Conservation (phyloP, 2,329 filamentous ascomycete genomes). For the Clarireedia sp. region DNA sequence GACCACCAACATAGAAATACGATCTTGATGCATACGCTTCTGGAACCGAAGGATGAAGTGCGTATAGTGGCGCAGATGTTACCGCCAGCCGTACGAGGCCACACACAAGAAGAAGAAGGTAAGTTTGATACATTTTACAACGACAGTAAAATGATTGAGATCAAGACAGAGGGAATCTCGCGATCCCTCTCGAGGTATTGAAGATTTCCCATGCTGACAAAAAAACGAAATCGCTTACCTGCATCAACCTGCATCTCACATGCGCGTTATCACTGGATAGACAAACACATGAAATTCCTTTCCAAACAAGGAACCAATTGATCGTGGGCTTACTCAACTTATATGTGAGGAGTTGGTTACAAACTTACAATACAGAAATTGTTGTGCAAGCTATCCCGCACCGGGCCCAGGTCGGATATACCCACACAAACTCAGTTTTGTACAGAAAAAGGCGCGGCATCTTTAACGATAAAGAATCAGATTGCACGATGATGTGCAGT, state of each 20-base stretch:
- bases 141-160: too few species aligned
- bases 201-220: too few species aligned
- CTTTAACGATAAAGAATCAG: neutral
- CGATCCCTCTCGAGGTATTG: too few species aligned
- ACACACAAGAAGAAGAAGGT: too few species aligned
- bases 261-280: neutral
- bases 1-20: slow-evolving; percentile 26
- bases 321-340: neutral
- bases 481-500: neutral
- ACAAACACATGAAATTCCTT: neutral
- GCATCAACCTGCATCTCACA: neutral
- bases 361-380: too few species aligned
- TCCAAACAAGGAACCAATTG: neutral
- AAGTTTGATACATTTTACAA: too few species aligned
- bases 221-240: neutral
- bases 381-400: neutral
- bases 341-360: too few species aligned
- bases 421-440: too few species aligned
- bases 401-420: neutral
- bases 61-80: neutral
- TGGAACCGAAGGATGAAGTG: neutral
- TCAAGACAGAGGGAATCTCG: too few species aligned
- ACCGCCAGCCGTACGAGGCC: too few species aligned
- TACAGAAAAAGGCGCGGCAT: too few species aligned
- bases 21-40: neutral